These are phyloP conservation scores for Tuber indicum DNA, from an alignment of 495 filamentous ascomycete species.

Conservation along the genomic window DNA sequence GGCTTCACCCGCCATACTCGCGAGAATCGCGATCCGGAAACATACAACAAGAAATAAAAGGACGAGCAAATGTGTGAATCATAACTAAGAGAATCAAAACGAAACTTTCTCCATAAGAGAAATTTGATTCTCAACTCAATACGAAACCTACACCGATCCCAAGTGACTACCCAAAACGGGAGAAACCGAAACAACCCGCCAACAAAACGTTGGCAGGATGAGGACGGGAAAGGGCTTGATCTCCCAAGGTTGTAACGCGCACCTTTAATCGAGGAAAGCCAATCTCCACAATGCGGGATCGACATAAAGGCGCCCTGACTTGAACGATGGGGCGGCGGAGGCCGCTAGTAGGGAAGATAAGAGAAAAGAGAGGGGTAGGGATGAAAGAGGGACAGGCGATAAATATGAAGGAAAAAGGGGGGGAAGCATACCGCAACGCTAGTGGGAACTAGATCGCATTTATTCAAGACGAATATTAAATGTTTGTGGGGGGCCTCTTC, in stretches of 20 bases:
- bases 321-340: constrained; percentile 56
- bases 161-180: constrained; percentile 69
- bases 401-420: constrained; percentile 27
- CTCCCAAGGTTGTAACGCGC: constrained; percentile 99
- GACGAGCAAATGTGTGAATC: constrained; percentile 71
- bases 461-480: constrained; percentile 86
- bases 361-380: constrained; percentile 23
- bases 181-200: constrained; percentile 58
- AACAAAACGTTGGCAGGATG: constrained; percentile 42
- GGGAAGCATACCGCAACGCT: constrained; percentile 77
- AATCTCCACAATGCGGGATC: constrained; percentile 32
- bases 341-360: constrained; percentile 40
- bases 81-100: constrained; percentile 95
- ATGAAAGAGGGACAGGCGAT: constrained; percentile 20
- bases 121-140: constrained; percentile 48
- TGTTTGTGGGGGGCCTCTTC: constrained; percentile 95
- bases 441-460: constrained; percentile 92
- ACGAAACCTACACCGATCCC: constrained; percentile 56
- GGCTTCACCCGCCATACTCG: neutral
- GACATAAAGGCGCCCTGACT: constrained; percentile 79
- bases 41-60: constrained; percentile 10
- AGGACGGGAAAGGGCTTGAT: constrained; percentile 67
- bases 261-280: constrained; percentile 56
- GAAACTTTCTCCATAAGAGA: constrained; percentile 22
- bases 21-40: neutral